Base-by-base conservation (phyloP, 192 early-diverging fungal genomes). In the Haplosporangium gracile region DNA sequence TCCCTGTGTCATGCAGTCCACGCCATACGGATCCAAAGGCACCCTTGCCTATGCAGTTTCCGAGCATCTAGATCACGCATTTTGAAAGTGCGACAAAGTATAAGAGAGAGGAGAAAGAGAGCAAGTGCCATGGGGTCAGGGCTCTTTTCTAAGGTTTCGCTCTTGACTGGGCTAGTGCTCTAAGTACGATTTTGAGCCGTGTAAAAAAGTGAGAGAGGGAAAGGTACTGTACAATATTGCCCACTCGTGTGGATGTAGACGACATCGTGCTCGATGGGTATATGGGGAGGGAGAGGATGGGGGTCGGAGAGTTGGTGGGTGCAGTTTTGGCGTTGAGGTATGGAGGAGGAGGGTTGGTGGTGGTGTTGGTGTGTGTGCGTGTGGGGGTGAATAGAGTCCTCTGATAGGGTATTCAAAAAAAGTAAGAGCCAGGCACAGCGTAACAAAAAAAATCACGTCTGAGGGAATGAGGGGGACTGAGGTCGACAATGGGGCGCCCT, bases 11-110 rank as follows among this genome's bases (percentile, higher is more conserved):
- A 70, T 93, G 94, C 71, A 95, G 83, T 36, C 93, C 95, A 42
- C 91, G 91, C 83, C 93, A 95, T 11, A 96, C 95, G 1, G 92
- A 92, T 34, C 95, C 94, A 70, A 94, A 94, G 0, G 94, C 92
- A 38, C 95, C 95, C 75, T 94, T 94, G 26, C 95, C 95, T 78
- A 96, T 93, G 55, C 93, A 92, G 76, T 94, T 93, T 16, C 95
- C 95, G 32, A 95, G 89, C 91, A 82, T 29, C 80, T 80, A 86
- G 34, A 71, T 81, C 70, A 45, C 36, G 40, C 18, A 68, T 63
- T 43, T 16, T 22, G 29, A 68, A 72, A 70, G 73, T 51, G 69
- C 32, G 40, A 71, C n/a, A 53, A 22, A 74, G 34, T 36, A 36
- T 36, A 2, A 32, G 29, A 51, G 11, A 4, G 42, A 4, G 32